These are phyloP conservation scores for Claviceps humidiphila DNA, from an alignment of 2,329 filamentous ascomycete genomes.

Conservation along the genomic window DNA sequence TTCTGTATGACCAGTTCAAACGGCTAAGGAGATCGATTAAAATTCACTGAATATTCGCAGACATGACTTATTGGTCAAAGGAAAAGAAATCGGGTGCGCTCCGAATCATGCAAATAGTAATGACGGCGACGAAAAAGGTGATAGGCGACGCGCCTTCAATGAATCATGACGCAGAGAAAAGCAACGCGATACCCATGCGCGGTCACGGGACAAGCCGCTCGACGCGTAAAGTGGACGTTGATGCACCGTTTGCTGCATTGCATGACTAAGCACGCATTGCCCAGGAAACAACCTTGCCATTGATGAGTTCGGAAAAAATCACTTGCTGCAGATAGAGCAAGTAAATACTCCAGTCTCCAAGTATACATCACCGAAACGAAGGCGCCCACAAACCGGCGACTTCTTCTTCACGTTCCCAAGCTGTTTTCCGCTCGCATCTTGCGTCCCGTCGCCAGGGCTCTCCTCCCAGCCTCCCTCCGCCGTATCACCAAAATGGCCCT, in stretches of 20 bases:
- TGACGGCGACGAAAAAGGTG: neutral
- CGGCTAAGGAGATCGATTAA: too few species aligned
- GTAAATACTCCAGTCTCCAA: neutral
- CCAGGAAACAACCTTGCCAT: neutral
- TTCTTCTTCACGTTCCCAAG: constrained; percentile 16
- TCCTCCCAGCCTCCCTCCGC: constrained; percentile 21
- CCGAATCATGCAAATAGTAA: neutral
- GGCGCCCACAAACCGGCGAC: neutral
- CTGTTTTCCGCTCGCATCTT: constrained; percentile 31
- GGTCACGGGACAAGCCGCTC: constrained; percentile 16
- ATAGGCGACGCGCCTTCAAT: constrained; percentile 5
- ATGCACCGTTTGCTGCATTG: neutral
- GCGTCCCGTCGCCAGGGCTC: constrained; percentile 20
- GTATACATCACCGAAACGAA: constrained; percentile 5
- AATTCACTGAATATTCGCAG: too few species aligned
- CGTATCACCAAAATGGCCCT: constrained; percentile 48
- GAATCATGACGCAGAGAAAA: constrained; percentile 17
- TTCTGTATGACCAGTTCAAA: too few species aligned
- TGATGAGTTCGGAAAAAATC: neutral
- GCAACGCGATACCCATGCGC: constrained; percentile 25
- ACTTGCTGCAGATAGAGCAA: neutral
- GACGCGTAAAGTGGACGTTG: constrained; percentile 2
- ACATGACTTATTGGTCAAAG: too few species aligned
- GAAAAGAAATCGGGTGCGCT: too few species aligned
- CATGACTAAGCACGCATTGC: constrained; percentile 4